Evolutionary conservation across 2,329 filamentous ascomycete species (phyloP), one percentile per base, ranked within the genome.

Genomic region (Pyricularia grisea): DNA sequence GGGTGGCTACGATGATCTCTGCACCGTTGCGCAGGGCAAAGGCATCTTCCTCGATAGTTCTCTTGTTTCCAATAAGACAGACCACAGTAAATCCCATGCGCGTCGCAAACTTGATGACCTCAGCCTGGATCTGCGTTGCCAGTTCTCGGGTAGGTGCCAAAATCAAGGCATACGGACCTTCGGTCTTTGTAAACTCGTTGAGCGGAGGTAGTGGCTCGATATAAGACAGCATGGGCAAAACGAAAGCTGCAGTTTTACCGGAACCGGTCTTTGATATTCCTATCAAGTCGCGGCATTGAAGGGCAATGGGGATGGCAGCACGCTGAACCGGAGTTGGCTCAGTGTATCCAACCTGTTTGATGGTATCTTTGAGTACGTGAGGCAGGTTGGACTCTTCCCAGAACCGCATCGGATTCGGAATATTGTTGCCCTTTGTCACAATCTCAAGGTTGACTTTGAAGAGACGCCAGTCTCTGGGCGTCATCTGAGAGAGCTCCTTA

Each of bases 371-470:
- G 67, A 99, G 80, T 1, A 88, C 85, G 70, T 87, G 85, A 3
- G 95, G 94, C 58, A 99, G 83, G 6, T 85, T 85, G 3, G 94
- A 97, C 79, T 99, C 95, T 65, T 86, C 77, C 95, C 95, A 99
- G 73, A 85, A 93, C 67, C 95, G 93, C 94, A 99, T 98, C 0
- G 95, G 95, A 75, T 98, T 94, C 0, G 95, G 95, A 69, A 98
- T 93, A 30, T 86, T 85, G 63, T 94, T 94, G 70, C 95, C 95
- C 79, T 97, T 98, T 10, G 93, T 97, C 60, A 90, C 86, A 77
- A 99, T 99, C 74, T 95, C 96, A 81, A 97, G 98, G 79, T 99
- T 94, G 79, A 98, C 95, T 81, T 98, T 99, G 88, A 99, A 97
- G 74, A 99, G 98, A 77, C 95, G 92, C 95, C 95, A 99, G 79